phyloP scores from a whole-genome alignment of 129 eudicot genomes.

The Dittrichia graveolens region DNA sequence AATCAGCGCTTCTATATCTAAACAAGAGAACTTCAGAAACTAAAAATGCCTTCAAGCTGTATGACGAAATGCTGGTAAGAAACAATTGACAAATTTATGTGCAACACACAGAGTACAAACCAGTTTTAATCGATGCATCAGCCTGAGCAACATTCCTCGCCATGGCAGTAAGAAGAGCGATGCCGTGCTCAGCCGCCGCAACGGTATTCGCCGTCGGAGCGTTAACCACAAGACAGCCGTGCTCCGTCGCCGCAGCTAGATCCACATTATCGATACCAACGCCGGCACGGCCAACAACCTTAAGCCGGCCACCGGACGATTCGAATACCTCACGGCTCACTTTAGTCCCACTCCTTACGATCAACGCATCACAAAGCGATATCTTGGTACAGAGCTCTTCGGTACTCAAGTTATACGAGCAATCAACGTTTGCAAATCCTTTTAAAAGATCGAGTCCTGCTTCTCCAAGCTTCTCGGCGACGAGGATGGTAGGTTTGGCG shows the following conservation, averaged over 20 bases:
- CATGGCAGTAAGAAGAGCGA: constrained; percentile 86
- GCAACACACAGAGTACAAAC: constrained; percentile 31
- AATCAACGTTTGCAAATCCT: constrained; percentile 78
- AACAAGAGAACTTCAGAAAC: neutral
- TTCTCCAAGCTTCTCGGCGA: constrained; percentile 90
- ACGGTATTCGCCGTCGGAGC: constrained; percentile 97
- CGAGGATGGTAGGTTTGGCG: constrained; percentile 88
- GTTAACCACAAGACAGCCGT: constrained; percentile 87
- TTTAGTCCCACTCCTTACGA: constrained; percentile 88
- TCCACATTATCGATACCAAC: constrained; percentile 96
- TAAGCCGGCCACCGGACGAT: constrained; percentile 75
- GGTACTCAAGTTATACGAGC: constrained; percentile 77
- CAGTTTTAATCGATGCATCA: constrained; percentile 86
- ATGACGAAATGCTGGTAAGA: constrained; percentile 15
- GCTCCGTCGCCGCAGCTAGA: constrained; percentile 96
- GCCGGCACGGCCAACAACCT: constrained; percentile 94
- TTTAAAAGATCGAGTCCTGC: constrained; percentile 73
- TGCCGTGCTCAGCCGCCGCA: constrained; percentile 97
- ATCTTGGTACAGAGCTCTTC: constrained; percentile 92
- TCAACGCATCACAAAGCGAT: constrained; percentile 92
- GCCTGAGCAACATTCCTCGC: constrained; percentile 93
- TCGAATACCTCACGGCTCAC: constrained; percentile 90
- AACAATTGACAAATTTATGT: constrained; percentile 13
- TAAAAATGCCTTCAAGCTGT: neutral
- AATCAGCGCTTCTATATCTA: neutral